These are phyloP conservation scores for Moesziomyces globuligerus DNA, from an alignment of 1,284 basidiomycete genomes.

Conservation along the genomic window DNA sequence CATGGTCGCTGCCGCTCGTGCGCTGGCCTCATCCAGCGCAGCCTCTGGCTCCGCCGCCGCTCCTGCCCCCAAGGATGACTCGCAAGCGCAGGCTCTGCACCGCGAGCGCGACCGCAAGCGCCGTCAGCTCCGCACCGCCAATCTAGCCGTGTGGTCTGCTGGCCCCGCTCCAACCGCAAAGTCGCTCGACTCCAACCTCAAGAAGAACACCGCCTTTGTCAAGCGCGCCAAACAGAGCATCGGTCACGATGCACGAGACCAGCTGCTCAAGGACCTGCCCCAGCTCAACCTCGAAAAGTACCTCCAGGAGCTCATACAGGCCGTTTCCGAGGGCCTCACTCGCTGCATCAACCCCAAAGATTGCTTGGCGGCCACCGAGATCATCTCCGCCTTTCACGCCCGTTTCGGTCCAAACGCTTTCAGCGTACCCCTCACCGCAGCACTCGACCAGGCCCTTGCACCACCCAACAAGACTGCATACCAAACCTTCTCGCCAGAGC, in stretches of 20 bases:
- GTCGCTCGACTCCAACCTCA: constrained; percentile 62
- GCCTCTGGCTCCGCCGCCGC: constrained; percentile 6
- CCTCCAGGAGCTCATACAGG: constrained; percentile 90
- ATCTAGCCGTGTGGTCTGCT: constrained; percentile 42
- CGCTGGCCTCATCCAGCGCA: constrained; percentile 14
- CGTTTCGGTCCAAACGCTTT: constrained; percentile 81
- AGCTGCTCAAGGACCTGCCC: constrained; percentile 78
- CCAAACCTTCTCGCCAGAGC: constrained; percentile 76
- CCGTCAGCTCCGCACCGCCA: constrained; percentile 38
- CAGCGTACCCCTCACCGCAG: constrained; percentile 77
- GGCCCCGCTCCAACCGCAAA: constrained; percentile 31
- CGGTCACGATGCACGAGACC: constrained; percentile 68
- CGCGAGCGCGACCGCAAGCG: constrained; percentile 55
- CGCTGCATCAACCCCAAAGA: constrained; percentile 89
- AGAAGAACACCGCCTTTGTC: constrained; percentile 65
- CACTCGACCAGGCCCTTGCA: constrained; percentile 75
- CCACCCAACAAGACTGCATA: constrained; percentile 69
- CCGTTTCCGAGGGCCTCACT: constrained; percentile 83
- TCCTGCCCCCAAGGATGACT: constrained; percentile 30
- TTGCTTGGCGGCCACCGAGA: constrained; percentile 82
- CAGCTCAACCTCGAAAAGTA: constrained; percentile 92
- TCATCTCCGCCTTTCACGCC: constrained; percentile 87
- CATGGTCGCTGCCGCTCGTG: constrained; percentile 13
- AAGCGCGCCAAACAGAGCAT: constrained; percentile 60
- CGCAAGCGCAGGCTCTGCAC: constrained; percentile 23